Conservation (phyloP, 176 grass and related monocot genomes). For the Avena insularis region DNA sequence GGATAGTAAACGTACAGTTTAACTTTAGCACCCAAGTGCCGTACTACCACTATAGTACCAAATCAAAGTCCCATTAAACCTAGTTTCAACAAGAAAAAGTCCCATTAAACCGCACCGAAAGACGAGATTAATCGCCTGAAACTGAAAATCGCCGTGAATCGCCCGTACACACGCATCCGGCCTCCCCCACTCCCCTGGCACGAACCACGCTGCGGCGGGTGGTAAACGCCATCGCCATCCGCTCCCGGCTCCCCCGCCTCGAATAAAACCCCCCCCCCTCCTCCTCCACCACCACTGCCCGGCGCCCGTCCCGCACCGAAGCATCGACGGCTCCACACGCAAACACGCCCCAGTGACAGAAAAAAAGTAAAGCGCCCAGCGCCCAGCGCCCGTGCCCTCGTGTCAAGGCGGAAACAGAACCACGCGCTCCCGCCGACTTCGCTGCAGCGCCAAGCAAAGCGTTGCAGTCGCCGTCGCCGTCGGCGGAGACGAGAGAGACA, state of each 20-base stretch:
- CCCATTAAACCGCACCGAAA: constrained; percentile 19
- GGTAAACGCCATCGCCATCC: constrained; percentile 35
- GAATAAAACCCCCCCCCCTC: constrained; percentile 31
- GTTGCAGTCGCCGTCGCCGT: neutral
- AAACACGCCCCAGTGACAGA: neutral
- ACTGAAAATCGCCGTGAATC: neutral
- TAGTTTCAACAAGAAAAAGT: too few species aligned
- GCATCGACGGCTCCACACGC: constrained; percentile 49
- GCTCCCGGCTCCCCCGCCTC: neutral
- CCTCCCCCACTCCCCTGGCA: neutral
- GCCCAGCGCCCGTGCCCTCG: neutral
- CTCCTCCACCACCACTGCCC: neutral
- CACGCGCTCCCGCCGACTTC: neutral
- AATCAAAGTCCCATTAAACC: too few species aligned
- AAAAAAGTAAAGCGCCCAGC: neutral
- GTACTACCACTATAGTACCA: too few species aligned
- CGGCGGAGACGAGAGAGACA: neutral
- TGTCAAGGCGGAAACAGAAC: constrained; percentile 2
- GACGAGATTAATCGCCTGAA: neutral
- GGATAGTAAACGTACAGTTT: too few species aligned
- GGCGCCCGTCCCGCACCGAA: constrained; percentile 1
- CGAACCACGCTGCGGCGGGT: constrained; percentile 28
- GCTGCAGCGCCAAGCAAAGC: constrained; percentile 17
- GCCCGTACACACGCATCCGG: neutral
- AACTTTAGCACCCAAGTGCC: too few species aligned